A percentile compares a stretch with the other conserved stretches of the same genome.
phyloP scores from a whole-genome alignment of 805 yeast species.

The Hanseniaspora clermontiae region DNA sequence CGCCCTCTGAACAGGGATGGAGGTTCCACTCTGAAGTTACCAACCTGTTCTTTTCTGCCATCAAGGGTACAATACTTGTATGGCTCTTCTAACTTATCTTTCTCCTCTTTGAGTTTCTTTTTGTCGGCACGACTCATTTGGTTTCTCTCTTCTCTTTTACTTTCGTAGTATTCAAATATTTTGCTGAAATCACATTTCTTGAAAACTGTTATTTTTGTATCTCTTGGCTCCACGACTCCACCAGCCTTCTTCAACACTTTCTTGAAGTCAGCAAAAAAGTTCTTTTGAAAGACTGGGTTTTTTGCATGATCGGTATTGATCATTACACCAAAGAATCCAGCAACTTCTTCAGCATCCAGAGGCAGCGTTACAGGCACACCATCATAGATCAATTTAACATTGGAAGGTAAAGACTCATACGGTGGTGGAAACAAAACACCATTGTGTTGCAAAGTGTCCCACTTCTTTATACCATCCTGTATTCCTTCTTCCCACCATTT shows the following conservation, averaged over 20 bases:
- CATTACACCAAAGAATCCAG: slow-evolving; percentile 87
- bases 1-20: slow-evolving; percentile 94
- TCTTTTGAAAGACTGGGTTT: slow-evolving; percentile 73
- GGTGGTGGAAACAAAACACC: slow-evolving; percentile 93
- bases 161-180: slow-evolving; percentile 61
- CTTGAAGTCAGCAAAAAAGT: slow-evolving; percentile 71
- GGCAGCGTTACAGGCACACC: slow-evolving; percentile 68
- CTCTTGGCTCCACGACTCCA: slow-evolving; percentile 39
- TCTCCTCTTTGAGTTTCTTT: slow-evolving; percentile 56
- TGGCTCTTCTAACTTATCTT: slow-evolving; percentile 65
- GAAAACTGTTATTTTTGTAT: slow-evolving; percentile 38
- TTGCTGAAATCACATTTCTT: slow-evolving; percentile 63
- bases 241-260: slow-evolving; percentile 57
- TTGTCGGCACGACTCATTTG: slow-evolving; percentile 59
- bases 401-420: slow-evolving; percentile 71
- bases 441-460: slow-evolving; percentile 76
- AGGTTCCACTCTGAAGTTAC: slow-evolving; percentile 89
- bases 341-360: slow-evolving; percentile 83
- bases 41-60: slow-evolving; percentile 84
- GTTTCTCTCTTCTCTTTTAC: slow-evolving; percentile 59
- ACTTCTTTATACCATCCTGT: slow-evolving; percentile 61
- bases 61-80: slow-evolving; percentile 69
- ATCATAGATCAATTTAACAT: slow-evolving; percentile 63
- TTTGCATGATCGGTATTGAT: slow-evolving; percentile 77
- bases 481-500: slow-evolving; percentile 60